Evolutionary conservation across 2,329 filamentous ascomycete species (phyloP).

Genomic region (Penicillium concentricum): DNA sequence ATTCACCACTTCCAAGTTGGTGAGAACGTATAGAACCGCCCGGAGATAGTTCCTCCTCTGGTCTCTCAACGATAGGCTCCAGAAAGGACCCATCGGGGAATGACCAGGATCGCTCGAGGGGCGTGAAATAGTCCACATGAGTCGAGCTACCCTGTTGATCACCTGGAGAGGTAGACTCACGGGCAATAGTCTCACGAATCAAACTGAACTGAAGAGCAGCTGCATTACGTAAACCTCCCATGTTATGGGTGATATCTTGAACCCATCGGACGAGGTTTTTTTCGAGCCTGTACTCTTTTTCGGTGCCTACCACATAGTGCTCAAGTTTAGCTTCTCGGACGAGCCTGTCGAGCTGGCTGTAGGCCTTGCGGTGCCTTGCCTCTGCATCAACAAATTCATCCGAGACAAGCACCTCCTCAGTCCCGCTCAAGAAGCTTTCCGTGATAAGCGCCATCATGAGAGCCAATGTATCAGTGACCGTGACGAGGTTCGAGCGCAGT

Average conservation of each 20-base stretch:
- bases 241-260: slow-evolving; percentile 79
- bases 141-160: slow-evolving; percentile 19
- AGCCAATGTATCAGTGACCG: slow-evolving; percentile 71
- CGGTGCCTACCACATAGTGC: slow-evolving; percentile 77
- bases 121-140: slow-evolving; percentile 15
- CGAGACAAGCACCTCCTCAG: slow-evolving; percentile 72
- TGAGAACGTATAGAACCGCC: slow-evolving; percentile 5
- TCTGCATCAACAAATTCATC: slow-evolving; percentile 63
- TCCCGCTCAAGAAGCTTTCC: slow-evolving; percentile 77
- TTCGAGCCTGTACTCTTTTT: slow-evolving; percentile 75
- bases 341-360: slow-evolving; percentile 70
- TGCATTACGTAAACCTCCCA: slow-evolving; percentile 86
- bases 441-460: slow-evolving; percentile 82
- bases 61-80: slow-evolving; percentile 62
- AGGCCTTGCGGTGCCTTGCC: slow-evolving; percentile 64
- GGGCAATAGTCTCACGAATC: slow-evolving; percentile 59
- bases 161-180: slow-evolving; percentile 17
- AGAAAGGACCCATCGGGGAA: slow-evolving; percentile 49
- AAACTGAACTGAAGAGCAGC: slow-evolving; percentile 86
- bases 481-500: slow-evolving; percentile 70
- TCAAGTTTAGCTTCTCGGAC: slow-evolving; percentile 85
- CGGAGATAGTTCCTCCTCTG: slow-evolving; percentile 51
- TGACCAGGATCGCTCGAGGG: slow-evolving; percentile 33
- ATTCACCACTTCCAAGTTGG: slow-evolving; percentile 10
- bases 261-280: slow-evolving; percentile 78